phyloP scores from a whole-genome alignment of 495 filamentous ascomycete species.

The Podospora didyma region DNA sequence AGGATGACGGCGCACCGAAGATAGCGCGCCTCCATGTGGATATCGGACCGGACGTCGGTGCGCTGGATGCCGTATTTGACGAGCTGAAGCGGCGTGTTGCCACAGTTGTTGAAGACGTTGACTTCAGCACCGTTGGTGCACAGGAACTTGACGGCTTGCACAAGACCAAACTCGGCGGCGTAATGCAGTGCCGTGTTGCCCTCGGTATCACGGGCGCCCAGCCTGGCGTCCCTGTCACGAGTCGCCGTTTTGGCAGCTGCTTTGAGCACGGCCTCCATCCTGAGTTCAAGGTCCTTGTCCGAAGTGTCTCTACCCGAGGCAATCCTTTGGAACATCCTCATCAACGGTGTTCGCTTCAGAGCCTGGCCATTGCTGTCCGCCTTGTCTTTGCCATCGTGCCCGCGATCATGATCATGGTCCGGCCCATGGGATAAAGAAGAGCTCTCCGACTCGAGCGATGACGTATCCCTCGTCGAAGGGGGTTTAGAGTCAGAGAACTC shows the following conservation, averaged over 20 bases:
- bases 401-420: slow-evolving; percentile 9
- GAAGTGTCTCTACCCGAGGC: slow-evolving; percentile 20
- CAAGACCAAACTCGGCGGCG: slow-evolving; percentile 30
- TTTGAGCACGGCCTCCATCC: slow-evolving; percentile 17
- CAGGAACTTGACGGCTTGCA: slow-evolving; percentile 26
- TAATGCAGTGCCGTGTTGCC: slow-evolving; percentile 33
- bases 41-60: slow-evolving; percentile 30
- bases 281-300: slow-evolving; percentile 19
- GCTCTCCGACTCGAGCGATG: slow-evolving; percentile 22
- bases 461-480: slow-evolving; percentile 22
- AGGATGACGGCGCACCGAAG: slow-evolving; percentile 29
- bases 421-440: slow-evolving; percentile 10
- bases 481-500: slow-evolving; percentile 26
- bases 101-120: slow-evolving; percentile 34
- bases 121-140: slow-evolving; percentile 20
- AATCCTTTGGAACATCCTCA: slow-evolving; percentile 24
- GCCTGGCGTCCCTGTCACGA: slow-evolving; percentile 13
- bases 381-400: neutral
- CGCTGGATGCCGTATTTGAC: slow-evolving; percentile 34
- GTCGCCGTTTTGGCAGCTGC: slow-evolving; percentile 16
- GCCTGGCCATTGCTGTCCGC: slow-evolving; percentile 16
- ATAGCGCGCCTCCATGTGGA: slow-evolving; percentile 33
- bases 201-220: slow-evolving; percentile 30
- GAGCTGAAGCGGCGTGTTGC: slow-evolving; percentile 32
- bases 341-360: slow-evolving; percentile 26